Evolutionary conservation across 495 filamentous ascomycete genomes (phyloP).

Genomic region (Ramalina intermedia): DNA sequence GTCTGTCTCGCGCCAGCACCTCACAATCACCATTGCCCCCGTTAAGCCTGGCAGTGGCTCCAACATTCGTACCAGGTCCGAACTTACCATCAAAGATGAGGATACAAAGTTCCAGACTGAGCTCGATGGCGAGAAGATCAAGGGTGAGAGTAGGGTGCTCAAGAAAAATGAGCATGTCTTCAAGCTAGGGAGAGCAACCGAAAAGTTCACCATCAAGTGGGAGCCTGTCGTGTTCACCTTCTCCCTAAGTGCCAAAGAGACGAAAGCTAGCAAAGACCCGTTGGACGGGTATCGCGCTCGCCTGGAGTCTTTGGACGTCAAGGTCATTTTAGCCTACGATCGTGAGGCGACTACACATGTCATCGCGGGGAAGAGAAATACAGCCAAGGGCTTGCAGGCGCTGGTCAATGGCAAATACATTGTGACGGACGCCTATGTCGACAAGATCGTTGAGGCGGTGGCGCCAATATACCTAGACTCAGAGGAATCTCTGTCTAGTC

Average conservation of each 20-base stretch:
- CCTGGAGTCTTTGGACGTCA: conserved; percentile 70
- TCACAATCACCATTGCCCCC: conserved; percentile 55
- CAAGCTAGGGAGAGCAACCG: conserved; percentile 47
- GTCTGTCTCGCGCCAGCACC: conserved; percentile 78
- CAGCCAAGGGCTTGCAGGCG: conserved; percentile 72
- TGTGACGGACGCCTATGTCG: conserved; percentile 61
- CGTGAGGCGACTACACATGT: conserved; percentile 66
- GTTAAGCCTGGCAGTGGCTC: conserved; percentile 54
- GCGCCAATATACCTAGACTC: conserved; percentile 36
- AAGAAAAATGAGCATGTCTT: conserved; percentile 46
- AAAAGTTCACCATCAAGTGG: conserved; percentile 58
- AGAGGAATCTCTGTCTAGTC: conserved; percentile 37
- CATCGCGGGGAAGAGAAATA: conserved; percentile 80
- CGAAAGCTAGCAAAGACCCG: conserved; percentile 49
- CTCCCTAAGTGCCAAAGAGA: conserved; percentile 62
- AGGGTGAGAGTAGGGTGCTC: conserved; percentile 37
- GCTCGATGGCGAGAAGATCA: conserved; percentile 56
- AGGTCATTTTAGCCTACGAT: conserved; percentile 59
- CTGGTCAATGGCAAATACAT: conserved; percentile 71
- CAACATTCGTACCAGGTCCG: conserved; percentile 43
- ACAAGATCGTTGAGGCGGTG: conserved; percentile 57
- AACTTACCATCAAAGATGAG: conserved; percentile 51
- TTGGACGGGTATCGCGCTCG: conserved; percentile 42
- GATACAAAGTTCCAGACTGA: conserved; percentile 66
- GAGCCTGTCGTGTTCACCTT: conserved; percentile 66